Evolutionary conservation across 23 red algal species (phyloP).

Genomic region (Cyanidioschyzon merolae): DNA sequence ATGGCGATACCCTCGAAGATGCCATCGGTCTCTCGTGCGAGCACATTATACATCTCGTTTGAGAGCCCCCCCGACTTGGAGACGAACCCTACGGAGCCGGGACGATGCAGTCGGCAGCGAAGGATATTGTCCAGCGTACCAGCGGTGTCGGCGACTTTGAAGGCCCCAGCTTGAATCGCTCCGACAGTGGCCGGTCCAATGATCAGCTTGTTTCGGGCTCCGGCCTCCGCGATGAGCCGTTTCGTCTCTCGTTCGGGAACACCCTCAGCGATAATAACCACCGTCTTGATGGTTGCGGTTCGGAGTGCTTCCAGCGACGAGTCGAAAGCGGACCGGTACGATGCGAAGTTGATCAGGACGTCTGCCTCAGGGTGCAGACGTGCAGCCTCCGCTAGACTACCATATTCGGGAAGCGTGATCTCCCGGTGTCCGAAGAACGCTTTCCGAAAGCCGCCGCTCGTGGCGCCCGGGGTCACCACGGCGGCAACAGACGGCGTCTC

Average conservation of each 20-base stretch:
- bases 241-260: constrained; percentile 85
- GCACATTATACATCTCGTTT: constrained; percentile 99
- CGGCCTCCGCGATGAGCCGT: constrained; percentile 58
- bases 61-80: constrained; percentile 91
- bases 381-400: constrained; percentile 52
- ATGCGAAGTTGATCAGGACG: constrained; percentile 88
- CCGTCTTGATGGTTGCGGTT: constrained; percentile 43
- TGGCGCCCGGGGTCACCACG: constrained; percentile 65
- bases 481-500: constrained; percentile 59
- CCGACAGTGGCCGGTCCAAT: constrained; percentile 98
- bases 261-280: constrained; percentile 96
- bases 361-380: constrained; percentile 64
- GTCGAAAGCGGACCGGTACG: constrained; percentile 78
- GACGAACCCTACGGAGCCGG: constrained; percentile 90
- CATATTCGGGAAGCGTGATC: constrained; percentile 86
- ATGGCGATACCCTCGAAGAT: constrained; percentile 92
- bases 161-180: constrained; percentile 82
- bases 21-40: constrained; percentile 75
- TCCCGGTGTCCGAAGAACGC: constrained; percentile 88
- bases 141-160: constrained; percentile 91
- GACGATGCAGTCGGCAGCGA: constrained; percentile 80
- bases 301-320: constrained; percentile 51
- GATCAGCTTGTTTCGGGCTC: constrained; percentile 43
- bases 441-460: constrained; percentile 88
- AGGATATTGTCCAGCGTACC: constrained; percentile 97